phyloP scores from a whole-genome alignment of 1,284 basidiomycete species.

The Cutaneotrichosporon spelunceum region DNA sequence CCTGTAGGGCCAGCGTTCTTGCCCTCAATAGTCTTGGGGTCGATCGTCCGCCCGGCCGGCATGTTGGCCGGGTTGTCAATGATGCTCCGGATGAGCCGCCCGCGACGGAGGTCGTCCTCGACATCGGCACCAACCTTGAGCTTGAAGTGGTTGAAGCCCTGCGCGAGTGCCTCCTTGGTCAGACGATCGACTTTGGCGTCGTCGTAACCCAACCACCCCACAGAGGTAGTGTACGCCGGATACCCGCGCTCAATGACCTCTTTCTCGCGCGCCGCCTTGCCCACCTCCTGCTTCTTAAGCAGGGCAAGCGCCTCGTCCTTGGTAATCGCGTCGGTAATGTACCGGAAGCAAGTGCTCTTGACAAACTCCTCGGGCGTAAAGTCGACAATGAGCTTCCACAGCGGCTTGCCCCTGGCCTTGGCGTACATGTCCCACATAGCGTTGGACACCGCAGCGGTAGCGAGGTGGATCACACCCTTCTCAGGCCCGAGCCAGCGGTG shows the following conservation, averaged over 20 bases:
- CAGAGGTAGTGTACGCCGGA: constrained; percentile 91
- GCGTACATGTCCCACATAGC: constrained; percentile 57
- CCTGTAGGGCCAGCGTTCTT: constrained; percentile 96
- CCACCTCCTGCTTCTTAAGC: constrained; percentile 70
- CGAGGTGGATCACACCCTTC: constrained; percentile 57
- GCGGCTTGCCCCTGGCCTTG: constrained; percentile 55
- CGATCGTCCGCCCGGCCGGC: constrained; percentile 54
- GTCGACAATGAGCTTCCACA: constrained; percentile 59
- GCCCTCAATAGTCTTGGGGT: constrained; percentile 65
- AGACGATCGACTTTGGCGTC: constrained; percentile 87
- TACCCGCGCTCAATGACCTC: constrained; percentile 68
- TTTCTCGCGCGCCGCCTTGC: constrained; percentile 73
- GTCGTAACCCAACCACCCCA: constrained; percentile 86
- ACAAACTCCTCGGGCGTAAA: constrained; percentile 76
- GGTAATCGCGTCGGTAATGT: constrained; percentile 91
- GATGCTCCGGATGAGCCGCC: constrained; percentile 81
- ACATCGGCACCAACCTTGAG: constrained; percentile 90
- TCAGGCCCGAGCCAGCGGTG: constrained; percentile 69
- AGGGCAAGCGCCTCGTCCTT: constrained; percentile 81
- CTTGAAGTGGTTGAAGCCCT: constrained; percentile 94
- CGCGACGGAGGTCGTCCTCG: constrained; percentile 78
- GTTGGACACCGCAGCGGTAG: constrained; percentile 57
- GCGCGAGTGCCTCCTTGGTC: constrained; percentile 76
- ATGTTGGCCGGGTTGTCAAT: constrained; percentile 74
- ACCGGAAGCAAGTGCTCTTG: constrained; percentile 75